Base-by-base conservation (phyloP, 176 grass and related monocot species). In the Elymus sibiricus region DNA sequence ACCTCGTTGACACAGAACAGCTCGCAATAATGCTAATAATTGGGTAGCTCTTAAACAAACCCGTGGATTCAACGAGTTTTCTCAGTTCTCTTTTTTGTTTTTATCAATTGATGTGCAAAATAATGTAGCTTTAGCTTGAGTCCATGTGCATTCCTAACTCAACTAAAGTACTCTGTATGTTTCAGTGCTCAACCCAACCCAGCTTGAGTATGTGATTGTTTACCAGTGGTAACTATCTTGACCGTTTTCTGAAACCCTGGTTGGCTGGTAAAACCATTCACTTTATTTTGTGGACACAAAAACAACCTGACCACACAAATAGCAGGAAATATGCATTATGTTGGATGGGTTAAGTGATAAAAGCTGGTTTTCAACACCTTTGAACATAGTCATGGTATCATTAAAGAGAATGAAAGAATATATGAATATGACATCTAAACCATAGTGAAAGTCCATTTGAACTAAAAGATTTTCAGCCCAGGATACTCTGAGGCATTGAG, bases 361-460 rank as follows among this genome's bases (percentile, higher is more conserved):
- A 51, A 85, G 25, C 11, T 56, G 72, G 31, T 29, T 87, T 63
- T 53, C 7, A 42, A 56, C 61, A 82, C 72, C 62, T 76, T 64
- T 87, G 78, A 74, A 46, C 68, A 55, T 64, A 28, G 27, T 21
- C 12, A 0, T 55, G 56, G 22, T 21, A 87, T 51, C 19, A 17
- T 53, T 64, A 46, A 76, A 17, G 11, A 67, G 4, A 76, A 81
- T 2, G 62, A 34, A 56, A 76, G 60, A 65, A 87, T 67, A 68
- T 34, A 22, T 61, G 56, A 62, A 79, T 24, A 79, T 39, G 76
- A 2, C 17, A 78, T 79, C 11, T 78, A 60, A 59, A 82, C 56
- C 29, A 76, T 31, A 87, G 25, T 53, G 27, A 82, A 77, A 82
- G 35, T 11, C 37, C 24, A 53, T 47, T 75, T 75, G 44, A 66